Conservation (phyloP, 352 stramenopile genomes). For the Phytophthora sp. region DNA sequence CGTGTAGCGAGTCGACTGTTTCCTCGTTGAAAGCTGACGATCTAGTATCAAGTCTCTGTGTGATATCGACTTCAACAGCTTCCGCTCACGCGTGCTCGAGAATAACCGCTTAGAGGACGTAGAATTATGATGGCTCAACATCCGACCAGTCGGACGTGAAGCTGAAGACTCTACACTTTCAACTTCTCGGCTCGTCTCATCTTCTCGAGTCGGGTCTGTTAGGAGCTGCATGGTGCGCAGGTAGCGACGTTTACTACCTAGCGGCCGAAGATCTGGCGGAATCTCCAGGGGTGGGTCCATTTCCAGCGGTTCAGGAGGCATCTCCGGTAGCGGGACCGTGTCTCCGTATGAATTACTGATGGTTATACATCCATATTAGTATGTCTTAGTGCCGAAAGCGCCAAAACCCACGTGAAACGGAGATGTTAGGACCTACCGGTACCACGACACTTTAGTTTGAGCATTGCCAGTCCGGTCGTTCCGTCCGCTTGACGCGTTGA, state of each 20-base stretch:
- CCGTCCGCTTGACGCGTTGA: not conserved
- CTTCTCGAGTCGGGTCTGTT: conserved; percentile 21
- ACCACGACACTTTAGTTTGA: conserved; percentile 62
- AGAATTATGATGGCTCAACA: conserved; percentile 26
- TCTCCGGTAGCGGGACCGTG: conserved; percentile 36
- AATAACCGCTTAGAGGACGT: conserved; percentile 25
- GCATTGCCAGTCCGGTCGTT: conserved; percentile 8
- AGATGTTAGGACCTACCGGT: conserved; percentile 51
- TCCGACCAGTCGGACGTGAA: not conserved
- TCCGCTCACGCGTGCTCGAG: conserved; percentile 22
- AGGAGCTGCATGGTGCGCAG: conserved; percentile 72
- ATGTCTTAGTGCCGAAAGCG: no score
- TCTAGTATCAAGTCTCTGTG: conserved; percentile 19
- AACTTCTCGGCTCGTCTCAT: conserved; percentile 14
- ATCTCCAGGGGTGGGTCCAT: conserved; percentile 67
- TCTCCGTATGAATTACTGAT: conserved; percentile 74
- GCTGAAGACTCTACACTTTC: not conserved
- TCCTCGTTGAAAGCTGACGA: conserved; percentile 6
- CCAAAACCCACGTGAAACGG: no score
- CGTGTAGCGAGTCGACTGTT: conserved; percentile 2
- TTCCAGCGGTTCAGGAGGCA: conserved; percentile 46
- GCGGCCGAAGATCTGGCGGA: conserved; percentile 55
- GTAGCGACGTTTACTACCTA: conserved; percentile 53
- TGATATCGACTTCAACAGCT: conserved; percentile 26
- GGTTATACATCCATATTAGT: no score